Conservation (phyloP, 352 stramenopile species). For the Blastocystis sp. region DNA sequence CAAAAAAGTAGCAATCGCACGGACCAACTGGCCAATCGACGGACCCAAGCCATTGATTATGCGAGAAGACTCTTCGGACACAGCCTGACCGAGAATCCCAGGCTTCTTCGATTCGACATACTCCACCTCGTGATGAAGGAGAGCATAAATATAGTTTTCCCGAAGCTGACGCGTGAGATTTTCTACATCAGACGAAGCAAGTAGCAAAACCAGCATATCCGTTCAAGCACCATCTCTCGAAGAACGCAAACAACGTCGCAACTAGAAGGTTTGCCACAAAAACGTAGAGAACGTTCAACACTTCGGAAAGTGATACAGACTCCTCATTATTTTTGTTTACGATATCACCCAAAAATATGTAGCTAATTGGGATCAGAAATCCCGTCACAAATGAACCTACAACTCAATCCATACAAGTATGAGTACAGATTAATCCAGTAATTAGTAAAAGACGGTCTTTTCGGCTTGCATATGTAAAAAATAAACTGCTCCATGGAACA, state of each 20-base stretch:
- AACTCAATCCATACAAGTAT: background rate
- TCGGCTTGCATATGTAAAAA: background rate
- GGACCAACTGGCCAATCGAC: background rate
- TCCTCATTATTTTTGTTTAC: background rate
- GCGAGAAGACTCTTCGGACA: conserved; percentile 43
- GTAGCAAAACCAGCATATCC: background rate
- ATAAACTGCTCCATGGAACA: background rate
- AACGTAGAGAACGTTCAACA: background rate
- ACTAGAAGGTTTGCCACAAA: background rate
- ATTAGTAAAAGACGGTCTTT: background rate
- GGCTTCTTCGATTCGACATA: conserved; percentile 46
- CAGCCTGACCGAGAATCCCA: background rate
- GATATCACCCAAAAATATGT: background rate
- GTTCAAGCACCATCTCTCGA: background rate
- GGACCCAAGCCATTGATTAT: conserved; percentile 54
- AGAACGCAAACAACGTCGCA: background rate
- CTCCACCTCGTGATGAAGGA: conserved; percentile 49
- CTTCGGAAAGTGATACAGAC: background rate
- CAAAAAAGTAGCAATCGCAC: background rate
- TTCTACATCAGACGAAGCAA: background rate
- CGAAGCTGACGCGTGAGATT: background rate
- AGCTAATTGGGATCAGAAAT: background rate
- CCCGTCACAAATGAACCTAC: background rate
- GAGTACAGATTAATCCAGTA: background rate
- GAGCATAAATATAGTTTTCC: background rate